Evolutionary conservation across 2,329 filamentous ascomycete genomes (phyloP).

Genomic region (Penicillium janthinellum): DNA sequence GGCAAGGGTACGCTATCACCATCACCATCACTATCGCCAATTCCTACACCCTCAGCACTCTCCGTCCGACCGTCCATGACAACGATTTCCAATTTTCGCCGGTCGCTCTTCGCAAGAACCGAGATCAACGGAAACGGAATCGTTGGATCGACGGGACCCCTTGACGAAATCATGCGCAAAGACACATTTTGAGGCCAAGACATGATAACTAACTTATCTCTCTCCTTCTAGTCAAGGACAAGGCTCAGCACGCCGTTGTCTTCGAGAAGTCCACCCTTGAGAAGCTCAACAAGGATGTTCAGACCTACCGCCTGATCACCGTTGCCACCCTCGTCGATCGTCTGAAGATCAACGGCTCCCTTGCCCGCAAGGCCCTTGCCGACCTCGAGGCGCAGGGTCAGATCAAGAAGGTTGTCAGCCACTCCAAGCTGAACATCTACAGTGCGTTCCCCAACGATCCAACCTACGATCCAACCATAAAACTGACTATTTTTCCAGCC

Average conservation of each 20-base stretch:
- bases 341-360: slow-evolving; percentile 99
- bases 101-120: slow-evolving; percentile 6
- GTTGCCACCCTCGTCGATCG: slow-evolving; percentile 98
- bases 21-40: slow-evolving; percentile 22
- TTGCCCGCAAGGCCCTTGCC: slow-evolving; percentile 84
- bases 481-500: slow-evolving; percentile 33
- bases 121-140: slow-evolving; percentile 13
- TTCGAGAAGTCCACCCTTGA: slow-evolving; percentile 97
- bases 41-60: slow-evolving; percentile 27
- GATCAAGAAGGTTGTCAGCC: slow-evolving; percentile 96
- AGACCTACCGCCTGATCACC: slow-evolving; percentile 99
- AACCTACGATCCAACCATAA: neutral
- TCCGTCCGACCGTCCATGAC: slow-evolving; percentile 23
- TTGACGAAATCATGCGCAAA: slow-evolving; percentile 9
- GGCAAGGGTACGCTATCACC: slow-evolving; percentile 53
- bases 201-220: slow-evolving; percentile 27
- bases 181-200: slow-evolving; percentile 13
- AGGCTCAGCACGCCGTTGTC: slow-evolving; percentile 98
- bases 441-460: slow-evolving; percentile 58
- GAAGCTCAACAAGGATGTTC: slow-evolving; percentile 99
- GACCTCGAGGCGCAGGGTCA: slow-evolving; percentile 97
- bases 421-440: slow-evolving; percentile 99
- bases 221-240: slow-evolving; percentile 87
- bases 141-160: slow-evolving; percentile 15
- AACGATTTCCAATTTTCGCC: slow-evolving; percentile 24